Evolutionary conservation across 2,329 filamentous ascomycete species (phyloP).

Genomic region (Alternaria tenuissima): DNA sequence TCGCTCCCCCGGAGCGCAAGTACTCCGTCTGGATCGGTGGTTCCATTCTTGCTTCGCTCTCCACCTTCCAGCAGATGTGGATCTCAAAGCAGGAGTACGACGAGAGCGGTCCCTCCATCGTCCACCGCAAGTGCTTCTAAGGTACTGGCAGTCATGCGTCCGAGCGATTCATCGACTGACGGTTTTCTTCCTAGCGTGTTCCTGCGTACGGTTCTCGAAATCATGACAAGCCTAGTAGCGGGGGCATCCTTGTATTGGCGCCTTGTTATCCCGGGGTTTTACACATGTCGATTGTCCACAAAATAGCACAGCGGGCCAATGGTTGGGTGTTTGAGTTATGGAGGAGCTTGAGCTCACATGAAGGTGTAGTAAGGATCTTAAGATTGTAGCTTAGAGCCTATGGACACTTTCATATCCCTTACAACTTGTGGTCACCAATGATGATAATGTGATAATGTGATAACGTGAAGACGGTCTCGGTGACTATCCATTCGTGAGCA

Average conservation of each 20-base stretch:
- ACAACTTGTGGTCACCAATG: slow-evolving; percentile 10
- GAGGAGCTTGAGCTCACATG: slow-evolving; percentile 47
- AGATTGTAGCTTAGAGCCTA: slow-evolving; percentile 52
- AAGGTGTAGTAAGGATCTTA: slow-evolving; percentile 46
- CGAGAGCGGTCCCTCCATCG: slow-evolving; percentile 98
- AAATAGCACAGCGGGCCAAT: slow-evolving; percentile 50
- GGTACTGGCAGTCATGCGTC: slow-evolving; percentile 56
- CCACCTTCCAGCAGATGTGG: slow-evolving; percentile 99
- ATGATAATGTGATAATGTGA: neutral
- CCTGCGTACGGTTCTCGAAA: slow-evolving; percentile 45
- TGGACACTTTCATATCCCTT: slow-evolving; percentile 46
- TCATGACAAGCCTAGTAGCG: slow-evolving; percentile 50
- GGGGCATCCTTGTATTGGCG: slow-evolving; percentile 47
- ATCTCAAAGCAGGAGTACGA: slow-evolving; percentile 99
- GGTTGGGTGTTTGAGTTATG: slow-evolving; percentile 50
- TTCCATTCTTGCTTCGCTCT: slow-evolving; percentile 98
- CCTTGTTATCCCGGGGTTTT: slow-evolving; percentile 46
- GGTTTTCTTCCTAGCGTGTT: slow-evolving; percentile 42
- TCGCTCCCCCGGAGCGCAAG: slow-evolving; percentile 99
- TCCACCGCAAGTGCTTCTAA: slow-evolving; percentile 99
- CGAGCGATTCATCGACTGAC: slow-evolving; percentile 30
- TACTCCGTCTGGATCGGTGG: slow-evolving; percentile 99
- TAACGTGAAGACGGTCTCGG: slow-evolving; percentile 1
- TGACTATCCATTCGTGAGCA: neutral
- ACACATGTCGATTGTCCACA: slow-evolving; percentile 50